phyloP scores from a whole-genome alignment of 148 eudicot species.

The Talinum fruticosum region DNA sequence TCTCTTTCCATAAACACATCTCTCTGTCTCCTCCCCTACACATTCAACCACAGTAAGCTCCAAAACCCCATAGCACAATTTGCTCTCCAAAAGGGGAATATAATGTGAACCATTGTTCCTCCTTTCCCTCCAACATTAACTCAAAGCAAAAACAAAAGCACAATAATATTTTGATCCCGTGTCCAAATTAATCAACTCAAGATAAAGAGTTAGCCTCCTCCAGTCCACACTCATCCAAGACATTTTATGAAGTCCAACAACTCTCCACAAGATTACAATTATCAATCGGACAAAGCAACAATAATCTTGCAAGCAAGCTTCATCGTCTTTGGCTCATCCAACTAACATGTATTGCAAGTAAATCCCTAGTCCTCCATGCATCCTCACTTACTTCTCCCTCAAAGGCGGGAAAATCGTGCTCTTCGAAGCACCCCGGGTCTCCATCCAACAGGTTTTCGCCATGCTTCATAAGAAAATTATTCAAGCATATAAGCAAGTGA shows the following conservation, averaged over 20 bases:
- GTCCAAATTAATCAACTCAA: background rate
- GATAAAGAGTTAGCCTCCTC: background rate
- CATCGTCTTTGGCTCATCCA: conserved; percentile 53
- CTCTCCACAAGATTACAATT: background rate
- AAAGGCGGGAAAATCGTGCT: conserved; percentile 36
- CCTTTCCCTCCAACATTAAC: background rate
- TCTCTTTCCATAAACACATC: too few species aligned
- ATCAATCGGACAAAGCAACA: background rate
- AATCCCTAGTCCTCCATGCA: conserved; percentile 56
- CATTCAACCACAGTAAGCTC: background rate
- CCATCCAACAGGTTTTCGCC: conserved; percentile 60
- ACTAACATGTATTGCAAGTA: conserved; percentile 62
- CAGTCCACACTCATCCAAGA: background rate
- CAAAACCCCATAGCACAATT: background rate
- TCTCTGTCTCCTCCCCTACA: too few species aligned
- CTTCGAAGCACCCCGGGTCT: conserved; percentile 26
- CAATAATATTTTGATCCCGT: background rate
- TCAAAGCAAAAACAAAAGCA: background rate
- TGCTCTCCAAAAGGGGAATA: background rate
- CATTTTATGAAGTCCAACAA: background rate
- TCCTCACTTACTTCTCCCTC: conserved; percentile 54
- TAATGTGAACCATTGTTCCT: background rate
- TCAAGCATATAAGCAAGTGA: conserved; percentile 67
- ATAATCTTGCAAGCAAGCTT: conserved; percentile 9
- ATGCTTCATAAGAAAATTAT: conserved; percentile 79